Conservation (phyloP, 108 stramenopile genomes). For the Fistulifera pelliculosa region DNA sequence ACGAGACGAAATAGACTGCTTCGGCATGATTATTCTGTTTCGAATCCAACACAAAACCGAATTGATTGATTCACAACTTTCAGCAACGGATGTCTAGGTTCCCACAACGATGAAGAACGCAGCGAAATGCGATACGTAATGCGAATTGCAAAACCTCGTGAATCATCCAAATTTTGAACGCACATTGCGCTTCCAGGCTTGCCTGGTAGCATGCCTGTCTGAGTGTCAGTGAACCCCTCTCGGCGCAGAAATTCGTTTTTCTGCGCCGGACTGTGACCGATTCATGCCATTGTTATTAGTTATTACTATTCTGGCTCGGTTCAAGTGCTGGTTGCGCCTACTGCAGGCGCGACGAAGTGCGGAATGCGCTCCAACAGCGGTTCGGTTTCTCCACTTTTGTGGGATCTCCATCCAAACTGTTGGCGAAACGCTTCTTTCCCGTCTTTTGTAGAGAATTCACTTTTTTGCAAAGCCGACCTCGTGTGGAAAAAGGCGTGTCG, state of each 20-base stretch:
- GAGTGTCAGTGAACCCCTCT: slow-evolving; percentile 83
- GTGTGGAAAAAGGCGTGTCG: no score
- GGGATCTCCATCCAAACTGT: no score
- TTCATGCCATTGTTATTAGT: no score
- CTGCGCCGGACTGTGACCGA: no score
- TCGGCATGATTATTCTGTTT: background rate
- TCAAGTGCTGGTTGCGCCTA: no score
- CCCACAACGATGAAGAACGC: slow-evolving; percentile 98
- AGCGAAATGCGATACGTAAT: slow-evolving; percentile 98
- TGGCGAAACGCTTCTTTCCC: no score
- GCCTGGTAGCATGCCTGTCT: slow-evolving; percentile 82
- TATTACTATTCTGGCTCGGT: no score
- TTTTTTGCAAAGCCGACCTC: no score
- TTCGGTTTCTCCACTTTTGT: no score
- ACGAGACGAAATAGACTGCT: background rate
- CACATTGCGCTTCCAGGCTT: slow-evolving; percentile 88
- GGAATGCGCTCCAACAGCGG: no score
- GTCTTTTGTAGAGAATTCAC: no score
- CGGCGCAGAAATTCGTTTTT: slow-evolving; percentile 22
- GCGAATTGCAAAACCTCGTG: slow-evolving; percentile 94
- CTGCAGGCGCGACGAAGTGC: no score
- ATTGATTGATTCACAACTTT: slow-evolving; percentile 68
- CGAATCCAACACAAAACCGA: background rate
- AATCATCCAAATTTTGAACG: slow-evolving; percentile 95
- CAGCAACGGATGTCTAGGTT: slow-evolving; percentile 97